Evolutionary conservation across 495 filamentous ascomycete species (phyloP).

Genomic region (Neurospora sp.): DNA sequence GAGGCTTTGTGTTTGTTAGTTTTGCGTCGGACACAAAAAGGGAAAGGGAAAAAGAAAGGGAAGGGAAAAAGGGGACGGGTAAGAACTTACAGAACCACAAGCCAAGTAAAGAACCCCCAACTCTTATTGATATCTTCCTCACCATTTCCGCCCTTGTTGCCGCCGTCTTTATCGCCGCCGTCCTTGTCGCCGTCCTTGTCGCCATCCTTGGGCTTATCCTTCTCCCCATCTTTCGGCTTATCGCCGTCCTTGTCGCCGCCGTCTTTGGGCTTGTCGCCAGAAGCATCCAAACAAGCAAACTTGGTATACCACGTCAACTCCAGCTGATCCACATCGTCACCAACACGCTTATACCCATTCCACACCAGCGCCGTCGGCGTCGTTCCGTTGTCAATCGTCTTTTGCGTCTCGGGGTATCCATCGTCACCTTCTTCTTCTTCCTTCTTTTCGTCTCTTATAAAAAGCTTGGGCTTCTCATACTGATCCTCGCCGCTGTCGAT

Average conservation of each 20-base stretch:
- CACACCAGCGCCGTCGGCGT: slow-evolving; percentile 53
- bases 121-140: slow-evolving; percentile 23
- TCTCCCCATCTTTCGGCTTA: neutral
- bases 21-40: slow-evolving; percentile 1
- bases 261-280: slow-evolving; percentile 23
- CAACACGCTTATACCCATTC: slow-evolving; percentile 53
- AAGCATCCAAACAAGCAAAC: slow-evolving; percentile 50
- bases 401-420: slow-evolving; percentile 29
- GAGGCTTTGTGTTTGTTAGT: slow-evolving; percentile 38
- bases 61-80: neutral
- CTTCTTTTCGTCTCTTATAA: slow-evolving; percentile 2
- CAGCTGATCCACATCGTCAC: slow-evolving; percentile 43
- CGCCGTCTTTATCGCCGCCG: slow-evolving; percentile 8
- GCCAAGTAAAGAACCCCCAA: slow-evolving; percentile 98
- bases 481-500: neutral
- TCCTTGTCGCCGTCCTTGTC: slow-evolving; percentile 41
- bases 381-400: slow-evolving; percentile 35
- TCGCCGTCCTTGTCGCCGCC: slow-evolving; percentile 39
- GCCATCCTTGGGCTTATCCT: too few relatives aligned
- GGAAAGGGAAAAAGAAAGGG: too few relatives aligned
- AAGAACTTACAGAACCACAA: slow-evolving; percentile 77
- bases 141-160: slow-evolving; percentile 2
- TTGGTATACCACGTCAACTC: slow-evolving; percentile 76
- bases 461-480: neutral
- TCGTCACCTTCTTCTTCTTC: slow-evolving; percentile 27